Evolutionary conservation across 176 grass and related monocot species (phyloP), one percentile per base, ranked within the genome.

Genomic region (Cenchrus americanus): DNA sequence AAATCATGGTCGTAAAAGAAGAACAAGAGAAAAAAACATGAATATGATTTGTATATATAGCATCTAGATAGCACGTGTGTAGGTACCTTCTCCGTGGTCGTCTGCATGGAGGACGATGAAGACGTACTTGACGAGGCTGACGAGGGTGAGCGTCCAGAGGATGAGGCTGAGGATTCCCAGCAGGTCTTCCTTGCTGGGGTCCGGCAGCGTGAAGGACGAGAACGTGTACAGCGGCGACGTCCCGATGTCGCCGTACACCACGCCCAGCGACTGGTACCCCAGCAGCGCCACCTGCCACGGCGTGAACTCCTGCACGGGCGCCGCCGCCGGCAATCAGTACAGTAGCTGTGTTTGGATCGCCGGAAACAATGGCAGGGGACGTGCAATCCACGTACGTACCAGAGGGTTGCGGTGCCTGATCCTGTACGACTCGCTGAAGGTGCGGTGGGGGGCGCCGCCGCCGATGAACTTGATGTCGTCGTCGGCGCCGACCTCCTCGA

Each of bases 201-300:
- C 49, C 4, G 53, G 34, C 83, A 96, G 86, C 3, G 66, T 74
- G 77, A 96, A 79, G 10, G 94, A 87, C n/a, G 94, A 91, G 73
- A 93, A 96, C 21, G 90, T 89, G 73, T 96, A 96, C 2, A 96
- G 72, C 46, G 94, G 94, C 64, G 91, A 96, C 43, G 91, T 96
- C 11, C 94, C 94, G 41, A 96, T 80, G 78, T 96, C 94, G 5
- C 91, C 94, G 76, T 89, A 96, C 52, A 96, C 91, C 43, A 96
- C 87, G 22, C 91, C 94, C 26, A 96, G 91, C 30, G 94, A 91
- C 78, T 96, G 94, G 85, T 85, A 96, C 15, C 61, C 80, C 73
- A 96, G 83, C 83, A 91, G 12, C 26, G 74, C 49, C 23, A 87
- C 18, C 83, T 96, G 85, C 76, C 62, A 19, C 63, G 14, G 76